Conservation (phyloP, 2,329 filamentous ascomycete species). For the Corinectria fuckeliana region DNA sequence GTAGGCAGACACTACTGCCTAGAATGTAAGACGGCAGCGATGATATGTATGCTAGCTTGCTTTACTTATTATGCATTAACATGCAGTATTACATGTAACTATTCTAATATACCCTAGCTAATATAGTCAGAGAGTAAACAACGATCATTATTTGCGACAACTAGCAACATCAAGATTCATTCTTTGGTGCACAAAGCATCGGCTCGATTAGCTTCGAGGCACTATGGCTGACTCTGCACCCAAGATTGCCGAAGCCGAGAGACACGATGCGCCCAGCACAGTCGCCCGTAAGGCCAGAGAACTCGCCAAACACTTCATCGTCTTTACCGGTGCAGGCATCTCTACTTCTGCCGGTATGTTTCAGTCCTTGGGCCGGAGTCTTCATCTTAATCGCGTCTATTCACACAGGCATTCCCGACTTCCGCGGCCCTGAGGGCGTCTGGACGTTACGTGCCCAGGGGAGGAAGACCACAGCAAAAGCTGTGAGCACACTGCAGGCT, state of each 20-base stretch:
- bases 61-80: neutral
- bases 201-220: neutral
- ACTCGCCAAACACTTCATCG: slow-evolving; percentile 53
- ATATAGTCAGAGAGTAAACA: neutral
- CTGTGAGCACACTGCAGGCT: slow-evolving; percentile 49
- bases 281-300: slow-evolving; percentile 44
- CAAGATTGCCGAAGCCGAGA: slow-evolving; percentile 22
- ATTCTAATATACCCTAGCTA: neutral
- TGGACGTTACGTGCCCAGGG: slow-evolving; percentile 55
- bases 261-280: slow-evolving; percentile 11
- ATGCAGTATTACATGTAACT: neutral
- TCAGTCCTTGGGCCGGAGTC: accelerated
- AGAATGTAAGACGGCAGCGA: neutral
- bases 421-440: slow-evolving; percentile 53
- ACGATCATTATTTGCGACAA: no score
- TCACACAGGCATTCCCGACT: slow-evolving; percentile 53
- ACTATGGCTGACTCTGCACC: slow-evolving; percentile 26
- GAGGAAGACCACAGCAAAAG: slow-evolving; percentile 40
- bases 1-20: neutral
- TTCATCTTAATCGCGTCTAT: accelerated
- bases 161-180: no score
- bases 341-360: slow-evolving; percentile 52
- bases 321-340: slow-evolving; percentile 54
- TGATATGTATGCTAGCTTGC: neutral
- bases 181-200: neutral